phyloP scores from a whole-genome alignment of 257 asterid species.

The Solanum clarkiae region DNA sequence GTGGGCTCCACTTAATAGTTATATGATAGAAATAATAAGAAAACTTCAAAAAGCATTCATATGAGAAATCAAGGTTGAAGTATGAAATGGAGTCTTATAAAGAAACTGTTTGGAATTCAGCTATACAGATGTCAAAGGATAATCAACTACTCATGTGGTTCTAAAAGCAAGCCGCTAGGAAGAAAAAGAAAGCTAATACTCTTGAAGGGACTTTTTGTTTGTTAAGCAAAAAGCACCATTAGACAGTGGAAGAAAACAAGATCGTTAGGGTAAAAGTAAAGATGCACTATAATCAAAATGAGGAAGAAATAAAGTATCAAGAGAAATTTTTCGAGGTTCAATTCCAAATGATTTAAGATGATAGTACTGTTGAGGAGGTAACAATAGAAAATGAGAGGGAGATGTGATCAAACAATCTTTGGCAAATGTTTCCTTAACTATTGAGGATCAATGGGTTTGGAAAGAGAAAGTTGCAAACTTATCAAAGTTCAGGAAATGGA shows the following conservation, averaged over 20 bases:
- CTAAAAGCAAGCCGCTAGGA: too few relatives aligned
- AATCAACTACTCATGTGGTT: too few relatives aligned
- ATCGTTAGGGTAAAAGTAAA: too few relatives aligned
- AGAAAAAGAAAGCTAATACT: too few relatives aligned
- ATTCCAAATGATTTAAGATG: conserved; percentile 23
- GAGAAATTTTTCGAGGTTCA: conserved; percentile 38
- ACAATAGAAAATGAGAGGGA: too few relatives aligned
- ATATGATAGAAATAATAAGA: conserved; percentile 38
- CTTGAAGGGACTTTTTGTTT: too few relatives aligned
- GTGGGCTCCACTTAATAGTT: too few relatives aligned
- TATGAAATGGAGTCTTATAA: too few relatives aligned
- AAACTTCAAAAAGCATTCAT: conserved; percentile 37
- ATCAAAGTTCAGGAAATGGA: too few relatives aligned
- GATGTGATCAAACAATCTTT: not conserved
- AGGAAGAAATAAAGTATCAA: conserved; percentile 66
- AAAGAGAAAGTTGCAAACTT: not conserved
- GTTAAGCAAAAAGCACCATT: too few relatives aligned
- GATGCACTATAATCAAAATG: conserved; percentile 37
- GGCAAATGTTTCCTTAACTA: not conserved
- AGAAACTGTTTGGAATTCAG: not conserved
- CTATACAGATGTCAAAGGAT: not conserved
- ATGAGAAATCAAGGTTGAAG: conserved; percentile 28
- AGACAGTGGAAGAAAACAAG: too few relatives aligned
- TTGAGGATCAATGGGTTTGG: not conserved
- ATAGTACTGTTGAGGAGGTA: conserved; percentile 19